Conservation (phyloP, 768 basidiomycete species). For the Lactarius hengduanensis region DNA sequence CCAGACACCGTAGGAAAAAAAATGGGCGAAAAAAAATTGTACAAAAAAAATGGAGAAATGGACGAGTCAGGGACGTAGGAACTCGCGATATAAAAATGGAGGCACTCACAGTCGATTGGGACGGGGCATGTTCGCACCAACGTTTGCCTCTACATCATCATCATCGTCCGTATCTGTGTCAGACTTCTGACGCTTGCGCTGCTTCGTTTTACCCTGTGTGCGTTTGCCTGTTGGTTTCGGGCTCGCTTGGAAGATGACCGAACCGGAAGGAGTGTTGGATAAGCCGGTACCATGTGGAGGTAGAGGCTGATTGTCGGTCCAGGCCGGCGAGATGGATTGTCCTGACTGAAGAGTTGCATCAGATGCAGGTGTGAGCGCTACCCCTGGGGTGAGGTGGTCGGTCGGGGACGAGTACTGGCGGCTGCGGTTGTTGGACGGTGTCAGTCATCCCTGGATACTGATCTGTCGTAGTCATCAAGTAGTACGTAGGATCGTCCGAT, state of each 20-base stretch:
- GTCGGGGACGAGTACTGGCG: conserved; percentile 1
- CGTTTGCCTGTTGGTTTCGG: not conserved
- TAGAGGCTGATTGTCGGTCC: conserved; percentile 11
- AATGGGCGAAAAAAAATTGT: not conserved
- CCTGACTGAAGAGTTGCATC: conserved; percentile 5
- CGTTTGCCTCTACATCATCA: not conserved
- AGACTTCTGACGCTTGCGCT: conserved; percentile 12
- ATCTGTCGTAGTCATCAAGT: not conserved
- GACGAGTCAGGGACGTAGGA: conserved; percentile 1
- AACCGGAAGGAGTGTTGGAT: not conserved
- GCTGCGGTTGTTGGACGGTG: not conserved
- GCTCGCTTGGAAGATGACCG: not conserved
- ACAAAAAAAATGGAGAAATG: not conserved
- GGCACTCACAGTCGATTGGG: conserved; percentile 24
- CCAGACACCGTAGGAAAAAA: not conserved
- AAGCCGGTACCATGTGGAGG: conserved; percentile 8
- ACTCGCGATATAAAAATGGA: not conserved
- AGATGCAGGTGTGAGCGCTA: conserved; percentile 11
- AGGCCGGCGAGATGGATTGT: conserved; percentile 13
- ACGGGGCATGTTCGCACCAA: not conserved
- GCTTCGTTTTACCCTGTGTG: not conserved
- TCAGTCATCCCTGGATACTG: not conserved
- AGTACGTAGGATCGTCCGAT: not conserved
- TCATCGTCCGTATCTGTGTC: conserved; percentile 23
- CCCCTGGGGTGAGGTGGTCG: conserved; percentile 9